A percentile compares a stretch with the other conserved stretches of the same genome.
Conservation (phyloP, 176 grass and related monocot species). For the Aegilops longissima region DNA sequence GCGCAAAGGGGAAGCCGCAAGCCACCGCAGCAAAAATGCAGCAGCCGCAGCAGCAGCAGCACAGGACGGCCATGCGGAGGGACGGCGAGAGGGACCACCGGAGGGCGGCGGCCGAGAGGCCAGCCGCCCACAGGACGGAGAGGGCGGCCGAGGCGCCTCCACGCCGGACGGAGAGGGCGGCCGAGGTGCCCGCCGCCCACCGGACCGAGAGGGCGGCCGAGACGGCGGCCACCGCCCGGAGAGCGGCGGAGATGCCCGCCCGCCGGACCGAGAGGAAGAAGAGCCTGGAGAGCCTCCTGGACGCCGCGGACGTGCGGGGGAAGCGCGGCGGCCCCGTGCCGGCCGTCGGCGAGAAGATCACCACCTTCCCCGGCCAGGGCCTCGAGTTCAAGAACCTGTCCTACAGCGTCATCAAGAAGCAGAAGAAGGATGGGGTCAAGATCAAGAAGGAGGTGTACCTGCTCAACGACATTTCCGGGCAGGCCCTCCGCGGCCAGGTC, state of each 20-base stretch:
- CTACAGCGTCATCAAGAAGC: conserved; percentile 67
- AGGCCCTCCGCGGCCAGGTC: conserved; percentile 53
- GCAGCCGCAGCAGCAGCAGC: conserved; percentile 16
- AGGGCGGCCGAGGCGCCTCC: not conserved
- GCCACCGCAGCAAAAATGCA: not conserved
- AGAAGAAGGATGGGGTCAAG: conserved; percentile 61
- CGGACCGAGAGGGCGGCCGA: not conserved
- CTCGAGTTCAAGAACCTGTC: conserved; percentile 73
- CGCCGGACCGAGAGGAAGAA: conserved; percentile 13
- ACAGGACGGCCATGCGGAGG: conserved; percentile 3
- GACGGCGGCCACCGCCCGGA: not conserved
- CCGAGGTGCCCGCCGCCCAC: not conserved
- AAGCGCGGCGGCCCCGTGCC: not conserved
- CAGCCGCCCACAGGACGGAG: not conserved
- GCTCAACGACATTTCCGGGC: conserved; percentile 66
- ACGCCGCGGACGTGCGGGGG: not conserved
- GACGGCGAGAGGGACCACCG: not conserved
- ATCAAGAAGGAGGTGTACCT: conserved; percentile 65
- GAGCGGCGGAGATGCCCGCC: not conserved
- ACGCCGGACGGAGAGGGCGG: not conserved
- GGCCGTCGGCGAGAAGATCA: conserved; percentile 5
- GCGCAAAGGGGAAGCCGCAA: not conserved
- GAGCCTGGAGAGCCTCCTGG: conserved; percentile 64
- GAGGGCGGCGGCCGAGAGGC: not conserved
- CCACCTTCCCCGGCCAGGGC: conserved; percentile 47